Evolutionary conservation across 2,329 filamentous ascomycete species (phyloP).

Genomic region (Aspergillus puulaauensis): DNA sequence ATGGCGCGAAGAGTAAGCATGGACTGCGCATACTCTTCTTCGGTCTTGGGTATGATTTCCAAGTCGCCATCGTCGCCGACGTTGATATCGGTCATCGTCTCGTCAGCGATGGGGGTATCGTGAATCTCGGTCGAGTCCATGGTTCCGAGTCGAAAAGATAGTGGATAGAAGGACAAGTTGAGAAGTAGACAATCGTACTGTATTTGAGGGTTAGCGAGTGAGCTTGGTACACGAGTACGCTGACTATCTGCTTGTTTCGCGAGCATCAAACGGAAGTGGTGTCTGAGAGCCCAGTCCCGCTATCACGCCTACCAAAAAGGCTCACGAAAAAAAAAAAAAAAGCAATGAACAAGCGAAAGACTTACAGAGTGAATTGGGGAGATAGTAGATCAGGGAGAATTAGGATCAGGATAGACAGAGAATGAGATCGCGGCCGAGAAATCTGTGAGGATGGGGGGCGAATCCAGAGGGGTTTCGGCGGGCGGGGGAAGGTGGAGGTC

Average conservation of each 20-base stretch:
- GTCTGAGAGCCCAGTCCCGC: neutral
- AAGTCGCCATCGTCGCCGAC: constrained; percentile 67
- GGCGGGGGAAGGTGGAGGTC: constrained; percentile 29
- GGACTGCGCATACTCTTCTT: constrained; percentile 92
- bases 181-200: neutral
- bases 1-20: constrained; percentile 95
- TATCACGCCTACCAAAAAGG: neutral
- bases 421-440: constrained; percentile 10
- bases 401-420: neutral
- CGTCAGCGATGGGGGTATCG: constrained; percentile 59
- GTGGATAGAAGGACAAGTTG: neutral
- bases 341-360: neutral
- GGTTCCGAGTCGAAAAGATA: constrained; percentile 18
- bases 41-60: constrained; percentile 81
- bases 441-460: constrained; percentile 19
- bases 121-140: constrained; percentile 64
- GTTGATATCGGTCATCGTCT: constrained; percentile 62
- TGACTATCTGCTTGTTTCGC: neutral
- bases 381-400: neutral
- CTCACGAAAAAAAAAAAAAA: neutral
- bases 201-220: neutral
- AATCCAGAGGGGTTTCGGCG: constrained; percentile 28
- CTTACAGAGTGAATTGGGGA: neutral
- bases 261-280: constrained; percentile 4
- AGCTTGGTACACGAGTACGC: neutral